Percentiles rank a stretch among this genome's conserved stretches.
These are phyloP conservation scores for Lecanosticta acicola DNA, from an alignment of 2,329 filamentous ascomycete genomes.

Conservation along the genomic window DNA sequence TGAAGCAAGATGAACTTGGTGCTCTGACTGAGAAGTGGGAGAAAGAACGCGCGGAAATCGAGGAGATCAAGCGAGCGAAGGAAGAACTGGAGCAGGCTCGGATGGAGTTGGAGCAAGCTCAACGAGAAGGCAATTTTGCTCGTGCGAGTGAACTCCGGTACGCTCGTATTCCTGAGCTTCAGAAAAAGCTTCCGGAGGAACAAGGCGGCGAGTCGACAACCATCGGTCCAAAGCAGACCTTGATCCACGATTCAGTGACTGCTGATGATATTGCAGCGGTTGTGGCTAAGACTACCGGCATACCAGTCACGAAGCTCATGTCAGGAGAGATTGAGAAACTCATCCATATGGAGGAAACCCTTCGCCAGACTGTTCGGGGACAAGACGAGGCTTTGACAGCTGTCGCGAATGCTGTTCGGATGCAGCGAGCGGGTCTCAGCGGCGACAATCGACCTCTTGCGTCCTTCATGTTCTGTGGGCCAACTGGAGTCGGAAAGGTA, in stretches of 20 bases:
- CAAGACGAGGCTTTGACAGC: slow-evolving; percentile 91
- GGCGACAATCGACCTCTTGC: slow-evolving; percentile 88
- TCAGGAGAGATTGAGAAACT: slow-evolving; percentile 91
- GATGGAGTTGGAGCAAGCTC: slow-evolving; percentile 79
- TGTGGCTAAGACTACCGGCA: slow-evolving; percentile 85
- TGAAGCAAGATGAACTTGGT: slow-evolving; percentile 70
- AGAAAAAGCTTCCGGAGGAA: slow-evolving; percentile 74
- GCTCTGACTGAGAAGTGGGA: slow-evolving; percentile 80
- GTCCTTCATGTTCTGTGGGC: slow-evolving; percentile 95
- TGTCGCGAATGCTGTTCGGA: slow-evolving; percentile 85
- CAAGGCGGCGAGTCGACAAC: slow-evolving; percentile 44
- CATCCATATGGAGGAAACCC: slow-evolving; percentile 87
- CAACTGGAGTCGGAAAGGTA: slow-evolving; percentile 96
- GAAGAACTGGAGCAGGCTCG: slow-evolving; percentile 81
- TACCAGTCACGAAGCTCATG: slow-evolving; percentile 86
- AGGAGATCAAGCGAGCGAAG: slow-evolving; percentile 79
- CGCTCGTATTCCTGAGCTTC: slow-evolving; percentile 74
- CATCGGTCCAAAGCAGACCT: slow-evolving; percentile 41
- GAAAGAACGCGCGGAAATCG: slow-evolving; percentile 78
- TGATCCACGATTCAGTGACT: slow-evolving; percentile 92
- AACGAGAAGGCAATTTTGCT: slow-evolving; percentile 81
- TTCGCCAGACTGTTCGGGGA: slow-evolving; percentile 77
- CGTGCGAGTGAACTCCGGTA: slow-evolving; percentile 89
- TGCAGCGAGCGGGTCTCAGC: slow-evolving; percentile 86
- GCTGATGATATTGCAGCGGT: slow-evolving; percentile 90